phyloP scores from a whole-genome alignment of 306 rosid species.

The Malus sieversii region DNA sequence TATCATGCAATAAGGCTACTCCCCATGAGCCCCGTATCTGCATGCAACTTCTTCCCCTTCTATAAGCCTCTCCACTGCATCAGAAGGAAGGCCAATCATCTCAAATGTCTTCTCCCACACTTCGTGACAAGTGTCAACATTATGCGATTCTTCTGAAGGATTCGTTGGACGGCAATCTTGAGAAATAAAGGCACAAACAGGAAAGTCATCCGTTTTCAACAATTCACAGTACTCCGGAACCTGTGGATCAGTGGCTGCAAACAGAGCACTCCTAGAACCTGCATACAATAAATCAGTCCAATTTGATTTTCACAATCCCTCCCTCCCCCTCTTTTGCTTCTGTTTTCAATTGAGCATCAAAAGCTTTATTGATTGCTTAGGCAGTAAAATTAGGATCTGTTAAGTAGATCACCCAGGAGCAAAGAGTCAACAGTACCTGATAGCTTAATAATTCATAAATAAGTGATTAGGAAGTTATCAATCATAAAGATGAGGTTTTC shows the following conservation, averaged over 20 bases:
- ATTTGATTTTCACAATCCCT: background rate
- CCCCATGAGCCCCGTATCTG: conserved; percentile 46
- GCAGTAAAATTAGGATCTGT: background rate
- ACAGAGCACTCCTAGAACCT: conserved; percentile 92
- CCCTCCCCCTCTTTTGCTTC: background rate
- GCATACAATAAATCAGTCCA: conserved; percentile 14
- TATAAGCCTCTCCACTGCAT: conserved; percentile 67
- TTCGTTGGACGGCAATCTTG: conserved; percentile 81
- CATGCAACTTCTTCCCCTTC: conserved; percentile 67
- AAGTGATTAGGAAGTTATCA: background rate
- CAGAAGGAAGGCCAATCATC: conserved; percentile 74
- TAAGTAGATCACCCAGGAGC: background rate
- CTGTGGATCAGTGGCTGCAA: conserved; percentile 94
- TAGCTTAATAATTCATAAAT: background rate
- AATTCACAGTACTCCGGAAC: conserved; percentile 80
- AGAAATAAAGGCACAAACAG: conserved; percentile 80
- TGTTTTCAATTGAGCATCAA: background rate
- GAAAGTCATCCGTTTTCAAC: conserved; percentile 83
- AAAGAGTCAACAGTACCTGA: background rate
- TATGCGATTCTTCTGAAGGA: conserved; percentile 92
- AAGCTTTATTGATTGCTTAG: background rate
- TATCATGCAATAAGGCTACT: conserved; percentile 22
- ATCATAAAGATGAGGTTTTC: background rate
- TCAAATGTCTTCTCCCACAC: conserved; percentile 94
- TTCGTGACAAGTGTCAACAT: conserved; percentile 41